Evolutionary conservation across 306 rosid species (phyloP).

Genomic region (Casuarina equisetifolia): DNA sequence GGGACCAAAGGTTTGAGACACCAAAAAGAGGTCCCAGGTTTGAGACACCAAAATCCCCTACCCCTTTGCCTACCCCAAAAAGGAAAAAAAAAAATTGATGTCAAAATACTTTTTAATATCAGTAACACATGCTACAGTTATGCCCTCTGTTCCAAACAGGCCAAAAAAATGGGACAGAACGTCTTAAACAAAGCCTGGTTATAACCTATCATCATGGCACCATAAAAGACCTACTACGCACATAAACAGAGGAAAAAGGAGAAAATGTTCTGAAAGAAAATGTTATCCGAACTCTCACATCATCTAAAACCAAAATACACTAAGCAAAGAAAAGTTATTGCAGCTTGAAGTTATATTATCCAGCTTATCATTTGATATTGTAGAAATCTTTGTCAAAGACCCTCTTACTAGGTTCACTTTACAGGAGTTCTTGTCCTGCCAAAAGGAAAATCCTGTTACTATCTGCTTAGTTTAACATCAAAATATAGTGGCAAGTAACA

Average conservation of each 20-base stretch:
- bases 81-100: no score
- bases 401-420: not conserved
- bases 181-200: not conserved
- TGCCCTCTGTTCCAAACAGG: not conserved
- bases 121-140: not conserved
- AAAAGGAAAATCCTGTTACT: no score
- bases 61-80: rapidly evolving
- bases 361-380: not conserved
- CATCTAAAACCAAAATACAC: not conserved
- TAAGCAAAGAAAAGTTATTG: not conserved
- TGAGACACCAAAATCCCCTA: no score
- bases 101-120: not conserved
- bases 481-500: no score
- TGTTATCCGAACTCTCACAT: not conserved
- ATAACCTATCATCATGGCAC: not conserved
- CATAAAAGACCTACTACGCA: not conserved
- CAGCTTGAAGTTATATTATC: not conserved
- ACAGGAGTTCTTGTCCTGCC: no score
- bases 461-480: no score
- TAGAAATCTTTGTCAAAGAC: not conserved
- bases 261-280: not conserved
- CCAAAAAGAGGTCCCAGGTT: no score
- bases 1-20: no score
- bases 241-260: not conserved
- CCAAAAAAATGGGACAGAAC: not conserved